phyloP scores from a whole-genome alignment of 768 basidiomycete genomes.

The Mrakia blollopis region DNA sequence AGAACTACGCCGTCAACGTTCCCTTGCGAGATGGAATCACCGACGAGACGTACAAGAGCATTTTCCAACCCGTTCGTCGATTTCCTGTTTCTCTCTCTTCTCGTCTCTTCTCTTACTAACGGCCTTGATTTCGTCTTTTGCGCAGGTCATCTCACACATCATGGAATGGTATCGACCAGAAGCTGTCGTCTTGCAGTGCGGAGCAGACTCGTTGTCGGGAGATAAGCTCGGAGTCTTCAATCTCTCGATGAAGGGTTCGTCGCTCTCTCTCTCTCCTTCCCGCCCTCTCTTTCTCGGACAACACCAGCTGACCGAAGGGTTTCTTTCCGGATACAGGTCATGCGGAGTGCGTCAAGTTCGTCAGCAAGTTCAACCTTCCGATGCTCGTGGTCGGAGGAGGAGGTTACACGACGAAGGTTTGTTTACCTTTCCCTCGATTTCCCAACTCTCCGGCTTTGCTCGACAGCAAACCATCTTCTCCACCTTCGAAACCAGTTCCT shows the following conservation, averaged over 20 bases:
- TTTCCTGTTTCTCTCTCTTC: not conserved
- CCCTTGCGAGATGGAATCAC: slow-evolving; percentile 91
- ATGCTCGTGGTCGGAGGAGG: slow-evolving; percentile 90
- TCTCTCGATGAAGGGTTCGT: slow-evolving; percentile 69
- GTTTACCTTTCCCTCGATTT: not conserved
- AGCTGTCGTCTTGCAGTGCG: slow-evolving; percentile 87
- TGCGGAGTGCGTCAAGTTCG: slow-evolving; percentile 80
- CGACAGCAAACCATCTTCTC: too few relatives aligned
- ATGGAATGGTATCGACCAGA: slow-evolving; percentile 83
- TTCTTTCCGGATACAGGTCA: slow-evolving; percentile 55
- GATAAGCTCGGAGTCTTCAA: slow-evolving; percentile 97
- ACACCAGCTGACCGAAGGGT: not conserved
- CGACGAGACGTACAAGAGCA: slow-evolving; percentile 74
- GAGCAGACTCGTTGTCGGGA: slow-evolving; percentile 88
- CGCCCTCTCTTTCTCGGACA: not conserved
- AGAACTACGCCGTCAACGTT: slow-evolving; percentile 84
- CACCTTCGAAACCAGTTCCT: too few relatives aligned
- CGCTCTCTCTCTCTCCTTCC: not conserved
- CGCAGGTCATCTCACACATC: slow-evolving; percentile 72
- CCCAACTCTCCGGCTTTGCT: too few relatives aligned
- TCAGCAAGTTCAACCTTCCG: slow-evolving; percentile 75
- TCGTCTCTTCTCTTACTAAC: not conserved
- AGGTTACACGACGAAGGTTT: slow-evolving; percentile 71
- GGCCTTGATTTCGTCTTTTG: not conserved
- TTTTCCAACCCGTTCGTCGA: slow-evolving; percentile 82